A percentile compares a stretch with the other conserved stretches of the same genome.
Evolutionary conservation across 2,329 filamentous ascomycete species (phyloP).

Genomic region (Gnomoniopsis sp.): DNA sequence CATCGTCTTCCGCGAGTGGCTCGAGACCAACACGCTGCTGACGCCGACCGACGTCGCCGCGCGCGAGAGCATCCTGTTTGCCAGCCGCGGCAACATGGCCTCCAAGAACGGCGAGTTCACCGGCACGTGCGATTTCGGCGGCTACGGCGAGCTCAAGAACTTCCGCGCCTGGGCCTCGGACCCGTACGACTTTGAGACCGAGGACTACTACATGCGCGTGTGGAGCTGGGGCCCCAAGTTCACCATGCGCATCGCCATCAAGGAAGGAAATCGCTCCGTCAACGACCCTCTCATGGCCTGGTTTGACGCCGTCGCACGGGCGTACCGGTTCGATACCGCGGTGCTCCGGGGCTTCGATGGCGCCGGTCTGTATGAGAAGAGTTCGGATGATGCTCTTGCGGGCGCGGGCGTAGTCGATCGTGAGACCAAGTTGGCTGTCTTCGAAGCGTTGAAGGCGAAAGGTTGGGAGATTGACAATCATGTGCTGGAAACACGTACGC

Average conservation of each 20-base stretch:
- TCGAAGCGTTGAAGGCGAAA: constrained; percentile 35
- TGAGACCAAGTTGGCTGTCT: constrained; percentile 30
- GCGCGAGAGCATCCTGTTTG: constrained; percentile 63
- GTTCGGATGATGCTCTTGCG: constrained; percentile 31
- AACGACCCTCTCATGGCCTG: constrained; percentile 31
- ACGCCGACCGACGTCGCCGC: constrained; percentile 64
- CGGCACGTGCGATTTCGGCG: constrained; percentile 32
- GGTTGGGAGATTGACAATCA: constrained; percentile 67
- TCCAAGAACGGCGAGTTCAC: constrained; percentile 33
- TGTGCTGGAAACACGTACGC: constrained; percentile 64
- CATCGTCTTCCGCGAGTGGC: constrained; percentile 64
- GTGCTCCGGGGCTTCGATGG: constrained; percentile 31
- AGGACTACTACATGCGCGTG: constrained; percentile 62
- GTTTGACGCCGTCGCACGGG: constrained; percentile 40
- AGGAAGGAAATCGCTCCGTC: constrained; percentile 44
- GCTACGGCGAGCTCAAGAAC: constrained; percentile 36
- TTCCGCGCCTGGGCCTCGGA: constrained; percentile 31
- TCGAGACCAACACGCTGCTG: constrained; percentile 50
- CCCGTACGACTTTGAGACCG: constrained; percentile 33
- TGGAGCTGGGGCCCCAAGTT: constrained; percentile 40
- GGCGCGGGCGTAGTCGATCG: constrained; percentile 35
- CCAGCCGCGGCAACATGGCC: constrained; percentile 41
- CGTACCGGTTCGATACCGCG: constrained; percentile 34
- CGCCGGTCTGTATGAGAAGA: constrained; percentile 31
- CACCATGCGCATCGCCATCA: constrained; percentile 56